Base-by-base conservation (phyloP, 768 basidiomycete genomes). In the Pisolithus sp. region DNA sequence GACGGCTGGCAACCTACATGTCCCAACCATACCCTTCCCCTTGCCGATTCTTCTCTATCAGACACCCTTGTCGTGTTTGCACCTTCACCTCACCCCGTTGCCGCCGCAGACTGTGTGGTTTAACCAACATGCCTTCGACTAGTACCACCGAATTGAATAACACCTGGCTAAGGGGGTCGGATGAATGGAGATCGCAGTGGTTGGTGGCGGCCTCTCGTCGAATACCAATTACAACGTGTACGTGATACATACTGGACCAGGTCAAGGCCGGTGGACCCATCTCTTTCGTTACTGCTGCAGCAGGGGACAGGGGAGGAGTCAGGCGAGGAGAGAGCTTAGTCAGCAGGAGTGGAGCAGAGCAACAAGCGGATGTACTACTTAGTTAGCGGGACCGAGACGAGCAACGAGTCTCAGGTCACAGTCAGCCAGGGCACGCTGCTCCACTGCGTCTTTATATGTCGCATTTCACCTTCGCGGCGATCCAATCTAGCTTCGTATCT, bases 141-240 rank as follows among this genome's bases (percentile, higher is more conserved):
- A 76, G 77, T 1, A 65, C 63, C 2, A 63, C 76, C 3, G 59
- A 72, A 7, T 77, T 72, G 50, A 66, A 78, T 50, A 73, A 72
- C 2, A 53, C 78, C 4, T 88, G 86, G 82, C 65, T 83, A 7
- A 73, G 79, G 41, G 79, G 80, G 57, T 49, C 60, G 0, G 62
- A 70, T 0, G 89, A 86, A 0, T 87, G 81, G 81, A 68, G 88
- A 44, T 76, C 67, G 28, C 85, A 91, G 59, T 93, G 82, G 76
- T 62, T 86, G 2, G 52, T 89, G 7, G 75, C 1, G 80, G 76
- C 0, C 71, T 93, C n/a, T 67, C 70, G 1, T 73, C 83, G 5
- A 71, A 71, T 10, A 89, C 85, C 28, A 93, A 93, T 59, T 93
- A 93, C 59, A 90, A 89, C 0, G 81, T 77, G 0, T 92, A 82